Percentiles rank a stretch among this genome's conserved stretches.
phyloP scores from a whole-genome alignment of 352 stramenopile species.

The Globisporangium camurandrum region DNA sequence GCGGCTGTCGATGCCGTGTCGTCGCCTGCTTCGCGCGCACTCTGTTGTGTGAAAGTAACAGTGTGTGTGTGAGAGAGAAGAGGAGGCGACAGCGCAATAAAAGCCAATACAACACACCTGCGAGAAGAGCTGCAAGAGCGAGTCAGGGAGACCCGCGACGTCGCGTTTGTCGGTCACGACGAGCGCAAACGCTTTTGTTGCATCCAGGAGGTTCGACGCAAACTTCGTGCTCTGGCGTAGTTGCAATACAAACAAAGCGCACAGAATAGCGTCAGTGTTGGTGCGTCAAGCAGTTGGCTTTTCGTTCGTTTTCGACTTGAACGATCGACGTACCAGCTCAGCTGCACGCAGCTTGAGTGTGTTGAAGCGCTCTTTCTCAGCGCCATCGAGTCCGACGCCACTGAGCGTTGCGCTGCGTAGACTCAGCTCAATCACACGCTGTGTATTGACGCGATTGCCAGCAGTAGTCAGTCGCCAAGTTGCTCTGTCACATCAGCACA shows the following conservation, averaged over 20 bases:
- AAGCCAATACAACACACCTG: no score
- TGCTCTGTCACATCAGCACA: neutral
- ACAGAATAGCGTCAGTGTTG: no score
- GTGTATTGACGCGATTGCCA: neutral
- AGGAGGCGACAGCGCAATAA: neutral
- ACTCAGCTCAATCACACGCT: slow-evolving; percentile 87
- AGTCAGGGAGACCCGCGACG: slow-evolving; percentile 89
- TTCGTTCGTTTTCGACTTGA: neutral
- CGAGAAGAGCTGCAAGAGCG: slow-evolving; percentile 88
- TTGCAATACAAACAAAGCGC: neutral
- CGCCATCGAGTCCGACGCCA: slow-evolving; percentile 90
- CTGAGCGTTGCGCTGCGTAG: slow-evolving; percentile 87
- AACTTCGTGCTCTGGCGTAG: slow-evolving; percentile 89
- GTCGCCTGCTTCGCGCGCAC: slow-evolving; percentile 55
- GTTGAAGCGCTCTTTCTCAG: slow-evolving; percentile 93
- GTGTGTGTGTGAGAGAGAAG: slow-evolving; percentile 10
- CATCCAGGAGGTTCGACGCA: slow-evolving; percentile 96
- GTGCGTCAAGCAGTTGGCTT: neutral
- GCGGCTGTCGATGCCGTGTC: slow-evolving; percentile 59
- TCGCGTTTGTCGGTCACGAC: slow-evolving; percentile 80
- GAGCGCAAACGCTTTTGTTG: slow-evolving; percentile 93
- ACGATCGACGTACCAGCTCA: slow-evolving; percentile 51
- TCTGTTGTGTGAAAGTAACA: slow-evolving; percentile 32
- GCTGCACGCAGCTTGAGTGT: slow-evolving; percentile 91
- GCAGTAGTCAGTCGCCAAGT: neutral